These are phyloP conservation scores for Aspergillus hancockii DNA, from an alignment of 495 filamentous ascomycete species.

Conservation along the genomic window DNA sequence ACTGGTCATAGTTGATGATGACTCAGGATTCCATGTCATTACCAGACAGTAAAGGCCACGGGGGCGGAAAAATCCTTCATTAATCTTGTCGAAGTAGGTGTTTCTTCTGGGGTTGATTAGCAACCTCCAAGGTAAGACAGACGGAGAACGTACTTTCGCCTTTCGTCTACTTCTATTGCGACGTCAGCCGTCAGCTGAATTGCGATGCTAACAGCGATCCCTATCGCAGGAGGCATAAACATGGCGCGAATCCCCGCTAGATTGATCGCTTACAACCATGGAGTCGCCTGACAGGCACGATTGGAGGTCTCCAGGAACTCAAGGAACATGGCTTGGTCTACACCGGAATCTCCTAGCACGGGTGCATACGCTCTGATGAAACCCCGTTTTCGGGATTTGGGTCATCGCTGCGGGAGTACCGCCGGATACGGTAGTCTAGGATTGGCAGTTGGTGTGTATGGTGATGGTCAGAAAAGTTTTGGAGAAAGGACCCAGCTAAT, in stretches of 20 bases:
- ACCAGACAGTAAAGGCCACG: constrained; percentile 60
- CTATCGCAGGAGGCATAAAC: constrained; percentile 41
- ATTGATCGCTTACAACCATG: constrained; percentile 45
- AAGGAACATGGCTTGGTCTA: constrained; percentile 54
- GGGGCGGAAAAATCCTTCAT: constrained; percentile 58
- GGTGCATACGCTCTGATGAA: constrained; percentile 53
- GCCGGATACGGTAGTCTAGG: constrained; percentile 38
- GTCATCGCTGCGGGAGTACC: constrained; percentile 37
- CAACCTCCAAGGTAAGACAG: neutral
- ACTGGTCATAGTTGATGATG: constrained; percentile 17
- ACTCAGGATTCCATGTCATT: constrained; percentile 58
- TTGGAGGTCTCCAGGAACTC: constrained; percentile 54
- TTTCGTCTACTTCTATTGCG: constrained; percentile 45
- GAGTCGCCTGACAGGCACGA: constrained; percentile 37
- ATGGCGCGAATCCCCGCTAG: constrained; percentile 41
- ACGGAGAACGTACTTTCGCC: constrained; percentile 26
- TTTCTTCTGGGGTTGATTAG: constrained; percentile 40
- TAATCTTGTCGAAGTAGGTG: constrained; percentile 56
- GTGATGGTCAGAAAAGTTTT: constrained; percentile 15
- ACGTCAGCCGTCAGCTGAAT: constrained; percentile 43
- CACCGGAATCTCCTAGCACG: constrained; percentile 46
- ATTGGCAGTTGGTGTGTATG: constrained; percentile 13
- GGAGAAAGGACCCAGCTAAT: constrained; percentile 24
- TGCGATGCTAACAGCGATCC: constrained; percentile 45
- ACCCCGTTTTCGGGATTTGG: constrained; percentile 29